Evolutionary conservation across 495 filamentous ascomycete genomes (phyloP).

Genomic region (Tuber melanosporum): DNA sequence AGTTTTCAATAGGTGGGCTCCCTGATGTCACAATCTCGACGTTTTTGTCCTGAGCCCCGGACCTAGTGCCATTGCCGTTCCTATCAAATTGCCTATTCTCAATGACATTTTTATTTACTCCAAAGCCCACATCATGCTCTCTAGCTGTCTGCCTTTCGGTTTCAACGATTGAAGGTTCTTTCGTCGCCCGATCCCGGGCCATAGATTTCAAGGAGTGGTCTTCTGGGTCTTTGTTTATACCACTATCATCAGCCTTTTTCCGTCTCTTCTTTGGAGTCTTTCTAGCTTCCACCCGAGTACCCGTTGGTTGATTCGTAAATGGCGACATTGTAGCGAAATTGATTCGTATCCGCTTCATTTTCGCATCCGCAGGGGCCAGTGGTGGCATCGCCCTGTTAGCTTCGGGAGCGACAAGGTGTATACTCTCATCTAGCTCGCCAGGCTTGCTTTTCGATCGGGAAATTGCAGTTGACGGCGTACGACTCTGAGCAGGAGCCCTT

Average conservation of each 20-base stretch:
- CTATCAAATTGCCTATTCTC: conserved; percentile 2
- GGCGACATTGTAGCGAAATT: conserved; percentile 30
- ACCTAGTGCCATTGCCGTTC: background rate
- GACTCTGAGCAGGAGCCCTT: background rate
- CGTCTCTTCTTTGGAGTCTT: conserved; percentile 7
- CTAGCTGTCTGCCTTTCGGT: background rate
- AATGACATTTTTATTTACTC: too few relatives aligned
- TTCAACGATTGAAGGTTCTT: background rate
- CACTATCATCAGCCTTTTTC: background rate
- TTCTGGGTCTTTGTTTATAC: background rate
- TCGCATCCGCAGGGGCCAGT: conserved; percentile 14
- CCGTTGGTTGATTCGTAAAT: conserved; percentile 4
- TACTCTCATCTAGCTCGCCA: background rate
- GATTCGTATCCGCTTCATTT: conserved; percentile 24
- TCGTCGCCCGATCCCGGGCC: background rate
- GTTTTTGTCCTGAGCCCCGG: background rate
- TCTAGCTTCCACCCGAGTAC: background rate
- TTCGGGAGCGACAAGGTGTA: background rate
- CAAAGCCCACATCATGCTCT: background rate
- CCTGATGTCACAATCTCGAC: background rate
- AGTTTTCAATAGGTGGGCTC: background rate
- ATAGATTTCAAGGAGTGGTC: background rate
- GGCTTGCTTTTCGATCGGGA: background rate
- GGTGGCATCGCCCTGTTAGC: background rate
- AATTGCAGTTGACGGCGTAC: background rate